phyloP scores from a whole-genome alignment of 2,329 filamentous ascomycete species.

The Botrytis paeoniae region DNA sequence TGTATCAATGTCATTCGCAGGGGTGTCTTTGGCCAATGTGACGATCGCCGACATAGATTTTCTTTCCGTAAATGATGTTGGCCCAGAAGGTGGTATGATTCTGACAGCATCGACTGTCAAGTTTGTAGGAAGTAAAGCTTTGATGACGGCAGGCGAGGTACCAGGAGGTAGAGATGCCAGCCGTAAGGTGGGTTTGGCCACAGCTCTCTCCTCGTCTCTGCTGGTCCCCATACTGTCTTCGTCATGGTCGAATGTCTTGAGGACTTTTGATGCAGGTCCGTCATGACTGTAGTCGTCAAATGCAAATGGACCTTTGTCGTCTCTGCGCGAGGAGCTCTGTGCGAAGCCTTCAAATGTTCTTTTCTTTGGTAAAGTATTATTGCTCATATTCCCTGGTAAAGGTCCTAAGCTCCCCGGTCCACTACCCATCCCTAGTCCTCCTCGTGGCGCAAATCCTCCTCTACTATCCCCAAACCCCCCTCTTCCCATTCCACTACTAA shows the following conservation, averaged over 20 bases:
- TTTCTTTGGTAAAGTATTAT: conserved; percentile 44
- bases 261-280: conserved; percentile 28
- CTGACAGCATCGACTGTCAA: conserved; percentile 71
- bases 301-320: conserved; percentile 35
- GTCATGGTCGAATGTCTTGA: conserved; percentile 40
- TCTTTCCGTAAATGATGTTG: conserved; percentile 55
- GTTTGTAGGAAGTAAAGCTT: conserved; percentile 55
- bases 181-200: conserved; percentile 60
- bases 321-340: conserved; percentile 36
- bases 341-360: conserved; percentile 50
- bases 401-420: conserved; percentile 62
- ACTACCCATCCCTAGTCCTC: conserved; percentile 39
- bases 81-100: conserved; percentile 56
- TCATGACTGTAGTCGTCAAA: conserved; percentile 38
- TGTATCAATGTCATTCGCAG: conserved; percentile 78
- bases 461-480: conserved; percentile 25
- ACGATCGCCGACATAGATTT: conserved; percentile 77
- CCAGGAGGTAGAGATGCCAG: conserved; percentile 59
- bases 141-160: conserved; percentile 58
- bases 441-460: conserved; percentile 36
- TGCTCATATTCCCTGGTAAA: conserved; percentile 45
- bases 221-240: conserved; percentile 39
- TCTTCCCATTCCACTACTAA: conserved; percentile 36
- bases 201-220: conserved; percentile 54
- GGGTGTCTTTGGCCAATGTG: conserved; percentile 74